These are phyloP conservation scores for Aegilops umbellulata DNA, from an alignment of 176 grass and related monocot genomes.

Conservation along the genomic window DNA sequence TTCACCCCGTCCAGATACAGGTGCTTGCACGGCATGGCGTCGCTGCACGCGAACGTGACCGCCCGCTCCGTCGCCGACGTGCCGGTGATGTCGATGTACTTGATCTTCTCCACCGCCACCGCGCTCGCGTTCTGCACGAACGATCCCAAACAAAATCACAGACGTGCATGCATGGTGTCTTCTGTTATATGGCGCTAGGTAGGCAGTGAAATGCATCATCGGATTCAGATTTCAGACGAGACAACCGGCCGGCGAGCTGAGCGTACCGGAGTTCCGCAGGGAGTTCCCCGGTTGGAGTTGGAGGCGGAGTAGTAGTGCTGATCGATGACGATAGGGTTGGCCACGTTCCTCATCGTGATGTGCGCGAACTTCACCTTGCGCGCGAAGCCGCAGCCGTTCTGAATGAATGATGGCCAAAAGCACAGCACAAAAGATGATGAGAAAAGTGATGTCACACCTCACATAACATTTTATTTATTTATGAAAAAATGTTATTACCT, in stretches of 20 bases:
- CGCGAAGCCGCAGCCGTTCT: conserved; percentile 49
- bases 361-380: conserved; percentile 52
- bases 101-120: conserved; percentile 29
- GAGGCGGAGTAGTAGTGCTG: conserved; percentile 22
- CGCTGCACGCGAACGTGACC: conserved; percentile 41
- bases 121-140: background rate
- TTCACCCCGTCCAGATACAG: conserved; percentile 29
- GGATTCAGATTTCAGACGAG: background rate
- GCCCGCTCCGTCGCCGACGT: conserved; percentile 36
- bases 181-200: background rate
- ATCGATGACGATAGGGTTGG: conserved; percentile 60
- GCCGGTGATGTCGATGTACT: conserved; percentile 37
- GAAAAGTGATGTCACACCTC: background rate
- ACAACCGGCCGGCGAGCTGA: background rate
- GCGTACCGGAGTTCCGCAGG: conserved; percentile 20
- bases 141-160: background rate
- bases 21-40: conserved; percentile 23
- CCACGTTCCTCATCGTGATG: conserved; percentile 63
- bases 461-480: background rate
- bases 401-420: background rate
- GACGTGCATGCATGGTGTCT: background rate
- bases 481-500: conserved; percentile 33
- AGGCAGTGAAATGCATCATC: background rate
- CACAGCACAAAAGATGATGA: background rate
- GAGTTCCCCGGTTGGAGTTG: conserved; percentile 9